Conservation (phyloP, 352 stramenopile genomes). For the Phytophthora fragariae region DNA sequence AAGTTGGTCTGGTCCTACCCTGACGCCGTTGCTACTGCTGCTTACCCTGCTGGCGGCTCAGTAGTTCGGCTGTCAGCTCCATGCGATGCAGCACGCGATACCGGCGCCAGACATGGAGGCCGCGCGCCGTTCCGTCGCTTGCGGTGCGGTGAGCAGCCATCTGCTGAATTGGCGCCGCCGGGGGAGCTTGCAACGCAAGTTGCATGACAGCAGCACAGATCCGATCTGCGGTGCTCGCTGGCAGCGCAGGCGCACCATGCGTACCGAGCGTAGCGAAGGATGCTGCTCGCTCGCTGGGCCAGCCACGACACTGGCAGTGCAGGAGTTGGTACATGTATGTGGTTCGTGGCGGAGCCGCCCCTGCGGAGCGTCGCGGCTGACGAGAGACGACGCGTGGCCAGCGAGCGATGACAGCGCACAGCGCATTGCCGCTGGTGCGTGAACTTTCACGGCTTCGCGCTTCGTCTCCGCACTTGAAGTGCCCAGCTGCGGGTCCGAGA, state of each 20-base stretch:
- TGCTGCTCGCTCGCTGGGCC: not conserved
- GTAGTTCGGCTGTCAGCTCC: not conserved
- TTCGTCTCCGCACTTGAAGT: constrained; percentile 8
- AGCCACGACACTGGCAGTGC: not conserved
- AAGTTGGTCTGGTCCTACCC: constrained; percentile 16
- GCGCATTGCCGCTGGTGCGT: not conserved
- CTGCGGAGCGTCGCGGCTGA: not conserved
- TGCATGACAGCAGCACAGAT: not conserved
- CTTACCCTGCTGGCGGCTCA: too few species aligned
- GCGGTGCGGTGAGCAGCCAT: not conserved
- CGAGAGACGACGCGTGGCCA: not conserved
- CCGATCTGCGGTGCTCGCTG: not conserved
- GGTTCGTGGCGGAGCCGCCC: constrained; percentile 4
- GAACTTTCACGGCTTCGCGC: not conserved
- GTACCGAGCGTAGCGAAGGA: not conserved
- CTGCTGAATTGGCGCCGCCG: not conserved
- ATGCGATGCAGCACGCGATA: not conserved
- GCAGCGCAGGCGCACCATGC: not conserved
- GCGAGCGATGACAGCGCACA: not conserved
- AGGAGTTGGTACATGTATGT: not conserved
- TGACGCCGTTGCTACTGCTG: not conserved
- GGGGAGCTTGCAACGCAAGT: not conserved
- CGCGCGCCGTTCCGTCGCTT: not conserved
- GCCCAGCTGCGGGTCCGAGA: constrained; percentile 21
- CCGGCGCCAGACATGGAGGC: not conserved